These are phyloP conservation scores for Yamadazyma oceani DNA, from an alignment of 1,139 yeast species.

Conservation along the genomic window DNA sequence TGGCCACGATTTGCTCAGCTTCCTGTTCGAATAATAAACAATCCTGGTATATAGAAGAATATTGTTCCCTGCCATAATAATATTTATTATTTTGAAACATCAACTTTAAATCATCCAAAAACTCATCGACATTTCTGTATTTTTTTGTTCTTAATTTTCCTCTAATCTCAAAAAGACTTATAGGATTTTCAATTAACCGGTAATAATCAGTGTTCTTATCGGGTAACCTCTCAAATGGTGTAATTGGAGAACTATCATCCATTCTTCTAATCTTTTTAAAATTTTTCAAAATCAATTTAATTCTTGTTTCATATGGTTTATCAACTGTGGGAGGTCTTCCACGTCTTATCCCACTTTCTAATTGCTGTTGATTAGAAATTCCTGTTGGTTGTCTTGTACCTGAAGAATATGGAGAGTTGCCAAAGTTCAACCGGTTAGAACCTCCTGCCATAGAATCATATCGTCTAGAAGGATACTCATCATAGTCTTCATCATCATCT, in stretches of 20 bases:
- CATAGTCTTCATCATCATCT: slow-evolving; percentile 37
- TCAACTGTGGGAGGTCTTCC: slow-evolving; percentile 97
- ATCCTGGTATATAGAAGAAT: slow-evolving; percentile 57
- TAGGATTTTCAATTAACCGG: slow-evolving; percentile 62
- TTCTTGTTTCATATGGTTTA: slow-evolving; percentile 89
- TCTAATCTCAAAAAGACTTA: slow-evolving; percentile 78
- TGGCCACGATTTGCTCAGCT: slow-evolving; percentile 60
- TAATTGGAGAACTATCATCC: slow-evolving; percentile 46
- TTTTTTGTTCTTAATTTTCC: slow-evolving; percentile 84
- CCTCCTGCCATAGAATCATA: not conserved
- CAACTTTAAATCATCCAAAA: slow-evolving; percentile 70
- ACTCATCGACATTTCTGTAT: slow-evolving; percentile 72
- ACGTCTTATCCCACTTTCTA: slow-evolving; percentile 68
- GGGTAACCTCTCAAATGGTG: slow-evolving; percentile 79
- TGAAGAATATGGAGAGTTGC: slow-evolving; percentile 1
- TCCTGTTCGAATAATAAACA: slow-evolving; percentile 61
- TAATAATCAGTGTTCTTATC: slow-evolving; percentile 72
- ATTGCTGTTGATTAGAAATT: slow-evolving; percentile 4
- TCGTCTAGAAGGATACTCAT: slow-evolving; percentile 22
- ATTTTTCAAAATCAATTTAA: slow-evolving; percentile 79
- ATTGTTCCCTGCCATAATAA: slow-evolving; percentile 57
- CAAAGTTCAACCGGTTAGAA: not conserved
- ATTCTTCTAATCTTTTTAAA: slow-evolving; percentile 71
- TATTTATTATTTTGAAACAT: slow-evolving; percentile 75
- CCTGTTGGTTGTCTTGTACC: slow-evolving; percentile 1